Evolutionary conservation across 305 asterid genomes (phyloP).

Genomic region (Salvia sclarea): DNA sequence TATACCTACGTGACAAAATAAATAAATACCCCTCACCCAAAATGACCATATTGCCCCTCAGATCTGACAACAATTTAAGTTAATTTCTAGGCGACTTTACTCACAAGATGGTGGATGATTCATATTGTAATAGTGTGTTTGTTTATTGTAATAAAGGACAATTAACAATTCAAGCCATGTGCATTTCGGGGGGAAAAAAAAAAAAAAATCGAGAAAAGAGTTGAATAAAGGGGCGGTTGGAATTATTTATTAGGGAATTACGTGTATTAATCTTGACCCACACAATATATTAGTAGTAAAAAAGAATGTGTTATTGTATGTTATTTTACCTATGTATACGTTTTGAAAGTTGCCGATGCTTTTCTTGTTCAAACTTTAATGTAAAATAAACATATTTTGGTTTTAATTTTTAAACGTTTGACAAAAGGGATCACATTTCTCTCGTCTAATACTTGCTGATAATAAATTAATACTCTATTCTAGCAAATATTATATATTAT

Average conservation of each 20-base stretch:
- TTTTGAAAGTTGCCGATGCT: no score
- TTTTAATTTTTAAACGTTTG: no score
- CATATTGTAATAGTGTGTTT: not conserved
- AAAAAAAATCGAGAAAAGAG: conserved; percentile 16
- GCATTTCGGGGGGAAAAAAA: no score
- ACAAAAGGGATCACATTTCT: no score
- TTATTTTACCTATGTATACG: no score
- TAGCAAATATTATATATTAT: no score
- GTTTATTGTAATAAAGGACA: conserved; percentile 14
- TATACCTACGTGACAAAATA: no score
- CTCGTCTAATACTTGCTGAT: no score
- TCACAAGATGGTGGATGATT: conserved; percentile 3
- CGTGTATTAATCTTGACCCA: conserved; percentile 12
- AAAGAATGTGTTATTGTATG: not conserved
- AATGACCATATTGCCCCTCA: not conserved
- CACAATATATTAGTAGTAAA: not conserved
- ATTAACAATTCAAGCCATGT: conserved; percentile 21
- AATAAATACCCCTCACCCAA: not conserved
- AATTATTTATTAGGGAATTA: conserved; percentile 2
- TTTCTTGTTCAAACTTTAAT: no score
- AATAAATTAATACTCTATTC: no score
- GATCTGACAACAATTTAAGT: not conserved
- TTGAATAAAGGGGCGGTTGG: not conserved
- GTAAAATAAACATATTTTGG: no score
- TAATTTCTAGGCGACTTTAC: not conserved